phyloP scores from a whole-genome alignment of 495 filamentous ascomycete genomes.

The Hypoxylon cercidicola region DNA sequence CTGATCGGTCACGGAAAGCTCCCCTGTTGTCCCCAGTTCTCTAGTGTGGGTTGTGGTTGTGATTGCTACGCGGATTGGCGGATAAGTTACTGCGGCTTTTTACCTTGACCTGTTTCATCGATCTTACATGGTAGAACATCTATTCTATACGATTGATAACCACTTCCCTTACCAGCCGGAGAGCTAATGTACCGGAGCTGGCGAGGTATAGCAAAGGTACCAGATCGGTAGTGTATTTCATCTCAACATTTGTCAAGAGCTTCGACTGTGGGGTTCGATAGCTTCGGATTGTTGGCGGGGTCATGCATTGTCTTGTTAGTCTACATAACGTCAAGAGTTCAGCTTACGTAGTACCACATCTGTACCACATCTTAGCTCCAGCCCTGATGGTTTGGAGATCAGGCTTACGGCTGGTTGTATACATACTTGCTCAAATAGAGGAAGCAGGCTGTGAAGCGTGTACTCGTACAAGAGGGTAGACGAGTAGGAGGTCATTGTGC shows the following conservation, averaged over 20 bases:
- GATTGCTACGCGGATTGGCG: conserved; percentile 11
- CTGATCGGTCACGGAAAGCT: conserved; percentile 15
- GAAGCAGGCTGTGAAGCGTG: neutral
- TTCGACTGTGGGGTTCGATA: conserved; percentile 33
- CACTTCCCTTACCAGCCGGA: conserved; percentile 7
- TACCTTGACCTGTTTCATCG: conserved; percentile 22
- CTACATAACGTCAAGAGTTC: conserved; percentile 37
- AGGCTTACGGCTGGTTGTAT: neutral
- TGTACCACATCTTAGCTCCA: too few species aligned
- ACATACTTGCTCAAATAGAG: neutral
- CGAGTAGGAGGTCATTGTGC: neutral
- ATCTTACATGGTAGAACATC: conserved; percentile 17
- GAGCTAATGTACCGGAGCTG: neutral
- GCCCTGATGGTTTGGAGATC: conserved; percentile 7
- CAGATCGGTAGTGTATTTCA: neutral
- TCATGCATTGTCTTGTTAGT: conserved; percentile 23
- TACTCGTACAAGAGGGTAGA: neutral
- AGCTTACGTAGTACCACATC: conserved; percentile 21
- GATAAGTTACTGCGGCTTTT: conserved; percentile 11
- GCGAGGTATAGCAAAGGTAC: neutral
- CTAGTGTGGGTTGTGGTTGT: neutral
- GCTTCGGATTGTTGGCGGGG: conserved; percentile 30
- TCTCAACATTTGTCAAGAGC: conserved; percentile 12
- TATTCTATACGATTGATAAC: conserved; percentile 5
- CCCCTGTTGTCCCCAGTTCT: neutral